Base-by-base conservation (phyloP, 495 filamentous ascomycete genomes). In the Staphylotrichum tortipilum region DNA sequence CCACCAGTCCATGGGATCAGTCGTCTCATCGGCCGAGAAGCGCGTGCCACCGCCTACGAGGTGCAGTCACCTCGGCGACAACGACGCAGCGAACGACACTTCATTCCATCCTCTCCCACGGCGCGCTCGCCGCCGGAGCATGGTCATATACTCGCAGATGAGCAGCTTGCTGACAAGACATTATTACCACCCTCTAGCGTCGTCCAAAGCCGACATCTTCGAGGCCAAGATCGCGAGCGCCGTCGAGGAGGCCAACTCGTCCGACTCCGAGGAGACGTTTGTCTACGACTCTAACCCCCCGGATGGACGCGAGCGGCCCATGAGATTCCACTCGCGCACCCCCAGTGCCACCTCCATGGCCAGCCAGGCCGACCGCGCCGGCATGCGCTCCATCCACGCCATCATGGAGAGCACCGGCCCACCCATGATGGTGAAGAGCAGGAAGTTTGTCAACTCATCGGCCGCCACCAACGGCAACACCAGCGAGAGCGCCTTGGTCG, bases 231-330 rank as follows among this genome's bases (percentile, higher is more conserved):
- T 98, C 30, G 94, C 92, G 30, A 95, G 83, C 63, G 90, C 91
- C 4, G 88, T 97, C 37, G 89, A 95, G 65, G 79, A 82, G 57
- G 88, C 87, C 33, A 85, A 96, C 65, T 92, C 91, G 7, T 95
- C 90, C 14, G 92, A 64, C 60, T 97, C 94, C 3, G 92, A 96
- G 55, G 94, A 96, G 67, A 97, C 94, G 0, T 98, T 97, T 66
- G 91, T 98, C 3, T 98, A 98, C 70, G 92, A 98, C 68, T 98
- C 92, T 9, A 98, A 98, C 62, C 92, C 94, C 10, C 88, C 88
- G 10, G 92, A 97, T 55, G 75, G 76, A 19, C 79, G 77, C 45
- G 85, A 84, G 35, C 81, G 89, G n/a, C 82, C 85, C 34, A 74
- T 78, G 44, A 77, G 89, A 44, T 92, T 91, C 60, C 91, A 97